Evolutionary conservation across 2,329 filamentous ascomycete species (phyloP), one percentile per base, ranked within the genome.

Genomic region (Cercospora zeae-maydis): DNA sequence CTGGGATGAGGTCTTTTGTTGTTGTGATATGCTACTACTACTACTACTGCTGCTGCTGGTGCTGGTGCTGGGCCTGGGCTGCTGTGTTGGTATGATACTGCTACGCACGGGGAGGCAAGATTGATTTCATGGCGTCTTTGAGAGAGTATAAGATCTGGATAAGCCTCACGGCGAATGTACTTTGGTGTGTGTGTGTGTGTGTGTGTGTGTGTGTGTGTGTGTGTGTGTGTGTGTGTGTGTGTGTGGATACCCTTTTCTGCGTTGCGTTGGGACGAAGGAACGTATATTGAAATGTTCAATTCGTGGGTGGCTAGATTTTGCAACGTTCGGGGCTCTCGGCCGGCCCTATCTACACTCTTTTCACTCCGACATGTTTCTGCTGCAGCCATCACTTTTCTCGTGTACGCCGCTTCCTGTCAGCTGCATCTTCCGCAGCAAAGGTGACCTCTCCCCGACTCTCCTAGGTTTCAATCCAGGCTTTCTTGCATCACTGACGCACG

Each of bases 101-200:
- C 24, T 27, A 6, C 4, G 8, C 31, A 5, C n/a, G 42, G 42
- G 42, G n/a, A 21, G 42, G 24, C 14, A 21, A 21, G 24, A 13
- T 24, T 21, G 16, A 8, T 27, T 47, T 47, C 13, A 47, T 63
- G 54, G 54, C 54, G 62, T 51, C 42, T 54, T 54, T 53, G 53
- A 27, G 24, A 19, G 30, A 19, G 53, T 34, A 57, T 27, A 63
- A 54, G 56, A 56, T 59, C 30, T 16, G 34, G 55, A 51, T 14
- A 51, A 62, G 64, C 64, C 64, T 66, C 64, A 66, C 64, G 64
- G 64, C 64, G 31, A 14, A 34, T 59, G 30, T 3, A 27, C 24
- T 27, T 27, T 27, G 3, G 24, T 27, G 24, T 6, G 24, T 21
- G 14, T 51, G 47, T 42, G n/a, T n/a, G n/a, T n/a, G n/a, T n/a